Evolutionary conservation across 345 rosid species (phyloP), one percentile per base, ranked within the genome.

Genomic region (Linum tenue): DNA sequence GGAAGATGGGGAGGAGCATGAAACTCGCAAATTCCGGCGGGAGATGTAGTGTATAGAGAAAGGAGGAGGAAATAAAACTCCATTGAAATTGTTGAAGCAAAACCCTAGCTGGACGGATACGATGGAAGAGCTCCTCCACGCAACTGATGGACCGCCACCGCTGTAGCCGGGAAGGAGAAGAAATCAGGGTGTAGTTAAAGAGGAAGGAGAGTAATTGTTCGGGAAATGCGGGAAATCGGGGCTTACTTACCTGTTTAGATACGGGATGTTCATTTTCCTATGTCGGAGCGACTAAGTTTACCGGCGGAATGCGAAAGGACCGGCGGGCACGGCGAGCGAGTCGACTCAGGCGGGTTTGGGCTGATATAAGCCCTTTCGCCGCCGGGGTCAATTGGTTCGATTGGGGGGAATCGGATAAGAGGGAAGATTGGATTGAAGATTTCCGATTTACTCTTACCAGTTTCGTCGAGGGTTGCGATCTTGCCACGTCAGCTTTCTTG

Each of bases 71-170:
- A 66, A 63, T 53, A 75, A 63, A 61, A 77, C 66, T 40, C 76
- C 84, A 72, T 53, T 70, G 67, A 70, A 43, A 37, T 73, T 67
- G 67, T 38, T 77, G 17, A 48, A 80, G 37, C 63, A 79, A 60
- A 82, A 77, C 66, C 77, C 83, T 59, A 77, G 44, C 50, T 73
- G 85, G 0, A 73, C 62, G 59, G 73, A 67, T 10, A 76, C 59
- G 37, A 70, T 76, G 22, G 76, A 71, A 39, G 80, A 79, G 79
- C 73, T 73, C 55, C 77, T 48, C 53, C 53, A 48, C 53, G 53
- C 50, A 43, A 43, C 53, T 8, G 53, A 12, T 12, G 53, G 14
- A 15, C 53, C 14, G 53, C 14, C 14, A 8, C 14, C 9, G 14
- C 14, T 9, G 7, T 3, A 1, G 14, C 15, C 14, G 53, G 2